Conservation (phyloP, 441 rosid species). For the Pelargonium cotyledonis region DNA sequence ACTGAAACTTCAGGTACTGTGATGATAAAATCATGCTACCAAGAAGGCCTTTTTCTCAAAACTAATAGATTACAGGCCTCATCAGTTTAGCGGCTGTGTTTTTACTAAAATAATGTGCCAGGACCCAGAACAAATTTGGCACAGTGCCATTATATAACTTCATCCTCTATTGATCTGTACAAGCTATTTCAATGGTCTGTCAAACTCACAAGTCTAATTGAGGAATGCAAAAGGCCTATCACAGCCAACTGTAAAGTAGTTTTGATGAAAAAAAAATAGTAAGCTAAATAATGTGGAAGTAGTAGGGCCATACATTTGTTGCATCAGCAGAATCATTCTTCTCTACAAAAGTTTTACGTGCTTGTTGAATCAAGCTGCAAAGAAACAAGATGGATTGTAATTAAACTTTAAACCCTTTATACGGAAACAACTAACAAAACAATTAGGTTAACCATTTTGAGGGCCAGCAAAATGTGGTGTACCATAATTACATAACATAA, state of each 20-base stretch:
- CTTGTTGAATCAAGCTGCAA: constrained; percentile 58
- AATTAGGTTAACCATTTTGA: neutral
- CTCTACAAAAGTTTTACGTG: constrained; percentile 43
- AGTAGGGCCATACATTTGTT: constrained; percentile 39
- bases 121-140: neutral
- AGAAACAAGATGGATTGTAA: constrained; percentile 18
- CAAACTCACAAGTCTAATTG: neutral
- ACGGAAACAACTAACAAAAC: constrained; percentile 7
- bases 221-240: neutral
- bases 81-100: neutral
- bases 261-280: constrained; percentile 12
- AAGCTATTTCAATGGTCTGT: neutral
- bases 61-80: constrained; percentile 1
- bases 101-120: neutral
- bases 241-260: neutral
- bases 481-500: too few species aligned
- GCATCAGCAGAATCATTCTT: constrained; percentile 39
- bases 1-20: neutral
- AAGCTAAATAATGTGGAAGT: constrained; percentile 14
- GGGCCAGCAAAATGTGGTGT: neutral
- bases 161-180: constrained; percentile 8
- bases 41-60: neutral
- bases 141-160: constrained; percentile 1
- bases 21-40: neutral
- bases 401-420: constrained; percentile 16